Conservation (phyloP, 2,329 filamentous ascomycete genomes). For the Ascochyta fabae region DNA sequence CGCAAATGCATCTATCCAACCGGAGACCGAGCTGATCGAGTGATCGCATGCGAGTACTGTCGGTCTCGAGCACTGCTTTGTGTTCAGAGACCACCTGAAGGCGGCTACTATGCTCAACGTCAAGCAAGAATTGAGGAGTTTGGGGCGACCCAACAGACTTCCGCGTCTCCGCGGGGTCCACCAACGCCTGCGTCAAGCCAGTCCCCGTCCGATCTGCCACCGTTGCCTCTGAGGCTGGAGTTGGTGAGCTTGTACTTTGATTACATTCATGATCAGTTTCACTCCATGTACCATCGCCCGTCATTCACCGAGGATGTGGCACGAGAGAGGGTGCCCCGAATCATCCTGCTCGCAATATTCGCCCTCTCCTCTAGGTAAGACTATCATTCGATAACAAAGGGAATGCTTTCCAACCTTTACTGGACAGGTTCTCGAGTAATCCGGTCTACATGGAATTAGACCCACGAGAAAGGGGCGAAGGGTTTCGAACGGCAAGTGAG, state of each 20-base stretch:
- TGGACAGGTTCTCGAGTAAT: constrained; percentile 22
- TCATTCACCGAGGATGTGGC: constrained; percentile 29
- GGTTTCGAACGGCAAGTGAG: constrained; percentile 26
- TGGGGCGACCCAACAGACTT: constrained; percentile 10
- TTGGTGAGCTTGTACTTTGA: constrained; percentile 32
- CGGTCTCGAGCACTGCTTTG: constrained; percentile 27
- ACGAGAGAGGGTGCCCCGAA: constrained; percentile 21
- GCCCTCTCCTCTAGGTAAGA: constrained; percentile 28
- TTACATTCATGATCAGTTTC: constrained; percentile 35
- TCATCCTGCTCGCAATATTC: constrained; percentile 30
- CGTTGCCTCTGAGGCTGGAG: constrained; percentile 23
- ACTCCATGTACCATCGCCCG: constrained; percentile 31
- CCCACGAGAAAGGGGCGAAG: constrained; percentile 27
- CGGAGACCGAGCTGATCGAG: constrained; percentile 15
- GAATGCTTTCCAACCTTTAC: background rate
- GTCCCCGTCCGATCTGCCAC: constrained; percentile 18
- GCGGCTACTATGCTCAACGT: constrained; percentile 34
- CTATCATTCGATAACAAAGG: background rate
- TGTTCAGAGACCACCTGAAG: constrained; percentile 31
- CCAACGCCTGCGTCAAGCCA: constrained; percentile 12
- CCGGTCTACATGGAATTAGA: constrained; percentile 21
- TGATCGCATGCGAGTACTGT: constrained; percentile 29
- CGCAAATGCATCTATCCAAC: constrained; percentile 33
- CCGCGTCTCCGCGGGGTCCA: background rate
- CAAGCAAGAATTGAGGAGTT: constrained; percentile 24